phyloP scores from a whole-genome alignment of 768 basidiomycete genomes.

The Kondoa malvinella region DNA sequence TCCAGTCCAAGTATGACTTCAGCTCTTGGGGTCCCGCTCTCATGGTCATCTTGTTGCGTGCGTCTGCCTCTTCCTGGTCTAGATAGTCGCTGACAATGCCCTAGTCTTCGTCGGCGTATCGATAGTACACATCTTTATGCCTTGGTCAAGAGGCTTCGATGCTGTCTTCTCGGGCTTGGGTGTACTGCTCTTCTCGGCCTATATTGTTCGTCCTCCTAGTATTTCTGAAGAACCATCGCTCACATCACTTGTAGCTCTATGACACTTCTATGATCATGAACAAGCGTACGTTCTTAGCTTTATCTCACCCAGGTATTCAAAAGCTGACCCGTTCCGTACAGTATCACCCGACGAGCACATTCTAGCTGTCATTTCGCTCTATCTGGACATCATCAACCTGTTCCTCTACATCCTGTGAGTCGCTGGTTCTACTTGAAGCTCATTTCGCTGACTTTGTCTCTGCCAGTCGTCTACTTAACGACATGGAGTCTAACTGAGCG shows the following conservation, averaged over 20 bases:
- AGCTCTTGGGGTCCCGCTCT: slow-evolving; percentile 79
- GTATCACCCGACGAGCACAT: slow-evolving; percentile 86
- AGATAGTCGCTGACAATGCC: slow-evolving; percentile 24
- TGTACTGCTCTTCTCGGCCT: not conserved
- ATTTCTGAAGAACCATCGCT: not conserved
- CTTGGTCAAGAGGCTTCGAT: slow-evolving; percentile 46
- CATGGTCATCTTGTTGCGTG: slow-evolving; percentile 45
- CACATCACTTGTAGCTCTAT: slow-evolving; percentile 37
- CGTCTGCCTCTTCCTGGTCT: slow-evolving; percentile 73
- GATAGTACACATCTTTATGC: slow-evolving; percentile 32
- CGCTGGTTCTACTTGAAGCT: not conserved
- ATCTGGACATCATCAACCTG: slow-evolving; percentile 69
- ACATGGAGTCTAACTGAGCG: not conserved
- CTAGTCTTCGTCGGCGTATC: not conserved
- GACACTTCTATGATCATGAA: slow-evolving; percentile 83
- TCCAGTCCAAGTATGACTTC: slow-evolving; percentile 58
- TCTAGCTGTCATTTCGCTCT: slow-evolving; percentile 75
- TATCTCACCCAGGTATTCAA: not conserved
- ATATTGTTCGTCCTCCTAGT: slow-evolving; percentile 15
- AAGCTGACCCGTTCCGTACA: not conserved
- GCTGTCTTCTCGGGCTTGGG: not conserved
- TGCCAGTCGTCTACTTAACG: not conserved
- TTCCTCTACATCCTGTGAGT: slow-evolving; percentile 77
- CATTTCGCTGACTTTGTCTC: not conserved
- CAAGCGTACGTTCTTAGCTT: slow-evolving; percentile 30